A percentile compares a stretch with the other conserved stretches of the same genome.
Evolutionary conservation across 2,329 filamentous ascomycete species (phyloP).

Genomic region (Daldinia eschscholtzii): DNA sequence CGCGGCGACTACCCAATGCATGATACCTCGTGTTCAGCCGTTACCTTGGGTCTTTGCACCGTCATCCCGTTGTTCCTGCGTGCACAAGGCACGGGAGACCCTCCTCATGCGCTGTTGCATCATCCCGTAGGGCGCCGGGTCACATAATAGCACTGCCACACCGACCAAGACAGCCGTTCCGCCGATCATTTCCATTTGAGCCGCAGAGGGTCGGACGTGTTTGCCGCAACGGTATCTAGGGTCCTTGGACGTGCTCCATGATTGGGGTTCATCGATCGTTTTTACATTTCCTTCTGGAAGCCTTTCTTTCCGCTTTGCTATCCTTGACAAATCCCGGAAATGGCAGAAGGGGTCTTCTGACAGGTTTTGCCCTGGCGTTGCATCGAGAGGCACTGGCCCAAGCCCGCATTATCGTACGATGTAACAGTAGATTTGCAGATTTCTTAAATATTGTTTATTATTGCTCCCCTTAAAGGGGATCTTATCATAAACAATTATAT

Average conservation of each 20-base stretch:
- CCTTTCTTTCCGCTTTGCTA: slow-evolving; percentile 4
- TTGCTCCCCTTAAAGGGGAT: slow-evolving; percentile 3
- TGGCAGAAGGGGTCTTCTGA: slow-evolving; percentile 39
- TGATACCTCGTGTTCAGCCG: slow-evolving; percentile 41
- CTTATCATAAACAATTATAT: slow-evolving; percentile 20
- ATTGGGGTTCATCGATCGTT: slow-evolving; percentile 32
- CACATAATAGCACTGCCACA: slow-evolving; percentile 42
- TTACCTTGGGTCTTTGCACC: slow-evolving; percentile 23
- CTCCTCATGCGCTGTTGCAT: slow-evolving; percentile 39
- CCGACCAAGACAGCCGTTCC: slow-evolving; percentile 32
- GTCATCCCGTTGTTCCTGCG: slow-evolving; percentile 39
- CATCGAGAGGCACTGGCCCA: slow-evolving; percentile 9
- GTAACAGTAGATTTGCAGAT: slow-evolving; percentile 40
- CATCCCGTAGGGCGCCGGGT: slow-evolving; percentile 38
- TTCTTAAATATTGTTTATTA: slow-evolving; percentile 23
- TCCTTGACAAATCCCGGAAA: slow-evolving; percentile 28
- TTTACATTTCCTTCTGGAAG: slow-evolving; percentile 38
- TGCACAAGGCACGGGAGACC: slow-evolving; percentile 19
- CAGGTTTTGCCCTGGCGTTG: slow-evolving; percentile 14
- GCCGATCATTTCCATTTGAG: slow-evolving; percentile 39
- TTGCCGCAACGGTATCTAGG: slow-evolving; percentile 40
- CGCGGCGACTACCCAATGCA: slow-evolving; percentile 39
- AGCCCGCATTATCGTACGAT: slow-evolving; percentile 36
- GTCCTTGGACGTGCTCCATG: slow-evolving; percentile 21
- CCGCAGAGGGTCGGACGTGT: slow-evolving; percentile 30